Evolutionary conservation across 768 basidiomycete genomes (phyloP), one percentile per base, ranked within the genome.

Genomic region (Tylopilus sp.): DNA sequence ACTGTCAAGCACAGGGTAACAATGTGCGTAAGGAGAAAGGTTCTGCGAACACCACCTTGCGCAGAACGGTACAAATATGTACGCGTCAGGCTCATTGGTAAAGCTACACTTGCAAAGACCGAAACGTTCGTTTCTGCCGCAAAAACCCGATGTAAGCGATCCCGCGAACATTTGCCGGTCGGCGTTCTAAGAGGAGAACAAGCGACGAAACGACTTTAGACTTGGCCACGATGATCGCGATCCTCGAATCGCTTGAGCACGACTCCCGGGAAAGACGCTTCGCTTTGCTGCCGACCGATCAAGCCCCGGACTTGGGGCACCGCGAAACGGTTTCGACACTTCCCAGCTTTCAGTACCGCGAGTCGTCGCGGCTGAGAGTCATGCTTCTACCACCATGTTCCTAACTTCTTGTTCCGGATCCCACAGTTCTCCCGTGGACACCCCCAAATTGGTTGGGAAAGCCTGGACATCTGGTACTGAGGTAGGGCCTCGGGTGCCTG

Each of bases 151-250:
- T 22, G 28, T 58, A 65, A 67, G 66, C 66, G 66, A 64, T 67
- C 66, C 66, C 66, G 66, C 66, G 66, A 67, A 59, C 58, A 48
- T 65, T 66, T 63, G 51, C 61, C 66, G 61, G 56, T 51, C 66
- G 63, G 63, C 41, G 44, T 61, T 59, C 53, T 34, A 52, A 56
- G 50, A 36, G 50, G 22, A 31, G 40, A 50, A 46, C 62, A 67
- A 69, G 64, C 66, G 66, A 68, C 50, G 66, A n/a, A n/a, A 66
- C 48, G 48, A 31, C 58, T 53, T 59, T 61, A 64, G 34, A 54
- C 64, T 55, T 45, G 59, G 48, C 58, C 54, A 64, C 24, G 55
- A 43, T 50, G 61, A 64, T 63, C 66, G 57, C 58, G 60, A 60
- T 65, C 63, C 65, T 58, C 58, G 60, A 65, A 51, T 56, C 65